Evolutionary conservation across 2,329 filamentous ascomycete genomes (phyloP).

Genomic region (Verticillium nubilum): DNA sequence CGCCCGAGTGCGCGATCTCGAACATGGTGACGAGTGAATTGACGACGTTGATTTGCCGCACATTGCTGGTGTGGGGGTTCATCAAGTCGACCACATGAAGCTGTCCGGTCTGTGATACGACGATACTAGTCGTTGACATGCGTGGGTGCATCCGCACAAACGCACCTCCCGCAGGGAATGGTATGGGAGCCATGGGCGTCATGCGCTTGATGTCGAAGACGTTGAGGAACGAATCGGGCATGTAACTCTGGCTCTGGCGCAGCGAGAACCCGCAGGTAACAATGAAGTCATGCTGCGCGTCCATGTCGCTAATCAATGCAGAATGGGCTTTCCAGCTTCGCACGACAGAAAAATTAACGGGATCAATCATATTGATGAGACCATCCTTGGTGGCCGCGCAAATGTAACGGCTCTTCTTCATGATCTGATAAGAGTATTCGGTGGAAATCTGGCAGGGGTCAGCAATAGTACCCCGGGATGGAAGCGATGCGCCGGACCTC

Average conservation of each 20-base stretch:
- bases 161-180: constrained; percentile 86
- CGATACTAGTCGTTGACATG: constrained; percentile 90
- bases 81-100: constrained; percentile 94
- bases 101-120: constrained; percentile 86
- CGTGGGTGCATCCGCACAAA: constrained; percentile 96
- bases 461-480: constrained; percentile 13
- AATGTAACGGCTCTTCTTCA: constrained; percentile 87
- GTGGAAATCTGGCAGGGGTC: constrained; percentile 54
- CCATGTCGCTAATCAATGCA: constrained; percentile 90
- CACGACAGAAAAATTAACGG: constrained; percentile 68
- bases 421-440: constrained; percentile 76
- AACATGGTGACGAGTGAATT: constrained; percentile 70
- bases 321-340: constrained; percentile 90
- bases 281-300: constrained; percentile 89
- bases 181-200: constrained; percentile 80
- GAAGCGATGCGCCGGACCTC: constrained; percentile 35
- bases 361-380: constrained; percentile 79
- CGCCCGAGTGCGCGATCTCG: constrained; percentile 82
- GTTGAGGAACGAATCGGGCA: constrained; percentile 88
- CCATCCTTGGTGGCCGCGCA: constrained; percentile 85
- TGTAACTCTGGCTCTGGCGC: constrained; percentile 65
- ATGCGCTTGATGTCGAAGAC: constrained; percentile 94
- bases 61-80: constrained; percentile 83
- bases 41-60: constrained; percentile 71
- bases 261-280: constrained; percentile 93